Percentiles rank a stretch among this genome's conserved stretches.
These are phyloP conservation scores for Penicillium goetzii DNA, from an alignment of 495 filamentous ascomycete genomes.

Conservation along the genomic window DNA sequence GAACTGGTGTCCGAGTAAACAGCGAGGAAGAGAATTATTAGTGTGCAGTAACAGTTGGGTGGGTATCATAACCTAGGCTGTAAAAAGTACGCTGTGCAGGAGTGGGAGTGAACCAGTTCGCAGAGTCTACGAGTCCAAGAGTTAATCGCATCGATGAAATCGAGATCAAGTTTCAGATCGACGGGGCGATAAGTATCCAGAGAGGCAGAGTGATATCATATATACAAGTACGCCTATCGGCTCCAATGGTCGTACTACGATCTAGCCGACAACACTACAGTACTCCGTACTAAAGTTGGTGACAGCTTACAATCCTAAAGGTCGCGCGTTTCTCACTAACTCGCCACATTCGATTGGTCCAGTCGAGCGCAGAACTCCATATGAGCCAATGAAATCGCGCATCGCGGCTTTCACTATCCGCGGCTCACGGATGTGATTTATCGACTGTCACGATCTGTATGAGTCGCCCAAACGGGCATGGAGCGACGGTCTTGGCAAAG, in stretches of 20 bases:
- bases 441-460: slow-evolving; percentile 26
- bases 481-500: slow-evolving; percentile 1
- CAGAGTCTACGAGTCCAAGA: not conserved
- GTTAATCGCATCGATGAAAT: not conserved
- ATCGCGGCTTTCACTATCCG: slow-evolving; percentile 11
- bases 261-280: not conserved
- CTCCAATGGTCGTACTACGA: not conserved
- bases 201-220: slow-evolving; percentile 9
- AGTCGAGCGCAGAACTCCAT: not conserved
- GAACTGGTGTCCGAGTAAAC: not conserved
- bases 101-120: not conserved
- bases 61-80: not conserved
- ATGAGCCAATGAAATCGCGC: slow-evolving; percentile 17
- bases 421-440: slow-evolving; percentile 25
- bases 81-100: not conserved
- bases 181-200: not conserved
- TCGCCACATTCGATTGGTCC: slow-evolving; percentile 20
- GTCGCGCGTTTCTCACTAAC: not conserved
- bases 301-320: not conserved
- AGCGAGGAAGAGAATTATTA: not conserved
- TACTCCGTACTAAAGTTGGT: not conserved
- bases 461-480: not conserved
- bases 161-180: slow-evolving; percentile 13
- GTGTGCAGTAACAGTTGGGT: not conserved
- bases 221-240: not conserved